These are phyloP conservation scores for Coniochaeta prunicola DNA, from an alignment of 2,329 filamentous ascomycete species.

Conservation along the genomic window DNA sequence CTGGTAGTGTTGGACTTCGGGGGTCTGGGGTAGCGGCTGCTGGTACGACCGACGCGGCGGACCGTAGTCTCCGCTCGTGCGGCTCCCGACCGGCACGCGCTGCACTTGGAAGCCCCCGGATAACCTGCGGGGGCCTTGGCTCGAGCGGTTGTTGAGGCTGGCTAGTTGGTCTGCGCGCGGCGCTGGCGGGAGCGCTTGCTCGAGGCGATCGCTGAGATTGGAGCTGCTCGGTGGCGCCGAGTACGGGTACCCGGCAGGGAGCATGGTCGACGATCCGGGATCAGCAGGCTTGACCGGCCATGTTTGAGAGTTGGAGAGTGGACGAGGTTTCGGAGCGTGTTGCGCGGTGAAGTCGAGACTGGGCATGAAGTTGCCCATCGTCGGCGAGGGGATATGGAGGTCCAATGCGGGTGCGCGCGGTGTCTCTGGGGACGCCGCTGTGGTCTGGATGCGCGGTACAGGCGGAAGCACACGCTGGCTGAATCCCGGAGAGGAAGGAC, in stretches of 20 bases:
- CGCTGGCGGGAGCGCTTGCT: conserved; percentile 27
- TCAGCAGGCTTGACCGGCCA: conserved; percentile 34
- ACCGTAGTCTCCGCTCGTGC: conserved; percentile 13
- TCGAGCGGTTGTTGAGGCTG: conserved; percentile 28
- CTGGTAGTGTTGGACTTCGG: conserved; percentile 12
- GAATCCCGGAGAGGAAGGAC: conserved; percentile 7
- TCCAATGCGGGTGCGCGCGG: conserved; percentile 17
- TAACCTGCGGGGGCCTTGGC: conserved; percentile 30
- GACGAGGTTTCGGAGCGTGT: conserved; percentile 9
- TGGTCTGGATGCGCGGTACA: conserved; percentile 13
- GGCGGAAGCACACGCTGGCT: conserved; percentile 10
- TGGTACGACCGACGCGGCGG: conserved; percentile 11
- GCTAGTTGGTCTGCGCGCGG: conserved; percentile 32
- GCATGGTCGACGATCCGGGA: conserved; percentile 13
- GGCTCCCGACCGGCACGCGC: conserved; percentile 30
- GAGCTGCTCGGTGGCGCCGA: conserved; percentile 29
- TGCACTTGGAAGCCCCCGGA: conserved; percentile 36
- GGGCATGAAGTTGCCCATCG: conserved; percentile 13
- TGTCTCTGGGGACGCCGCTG: conserved; percentile 8
- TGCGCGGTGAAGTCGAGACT: conserved; percentile 9
- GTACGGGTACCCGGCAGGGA: conserved; percentile 26
- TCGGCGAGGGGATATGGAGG: conserved; percentile 20
- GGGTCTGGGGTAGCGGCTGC: conserved; percentile 6
- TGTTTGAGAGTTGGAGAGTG: conserved; percentile 30
- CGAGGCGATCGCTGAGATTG: conserved; percentile 23